These are phyloP conservation scores for Nothophoma quercina DNA, from an alignment of 2,329 filamentous ascomycete species.

Conservation along the genomic window DNA sequence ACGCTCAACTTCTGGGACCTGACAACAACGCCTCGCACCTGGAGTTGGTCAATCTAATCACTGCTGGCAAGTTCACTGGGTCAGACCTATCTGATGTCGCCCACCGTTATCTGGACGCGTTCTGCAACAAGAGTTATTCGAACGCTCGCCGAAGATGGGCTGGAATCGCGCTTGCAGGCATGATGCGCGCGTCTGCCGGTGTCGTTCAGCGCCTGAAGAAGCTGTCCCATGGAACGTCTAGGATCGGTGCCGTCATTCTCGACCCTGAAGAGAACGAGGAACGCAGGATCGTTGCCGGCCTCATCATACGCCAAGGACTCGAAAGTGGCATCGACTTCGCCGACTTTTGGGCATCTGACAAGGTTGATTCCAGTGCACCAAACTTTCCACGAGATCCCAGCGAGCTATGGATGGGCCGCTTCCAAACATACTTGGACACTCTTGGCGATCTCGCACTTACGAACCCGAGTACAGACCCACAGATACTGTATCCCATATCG, in stretches of 20 bases:
- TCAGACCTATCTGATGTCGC: constrained; percentile 22
- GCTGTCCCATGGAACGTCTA: constrained; percentile 16
- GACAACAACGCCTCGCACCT: constrained; percentile 30
- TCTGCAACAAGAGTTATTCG: constrained; percentile 31
- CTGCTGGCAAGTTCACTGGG: constrained; percentile 18
- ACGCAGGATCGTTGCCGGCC: constrained; percentile 40
- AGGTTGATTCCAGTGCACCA: constrained; percentile 28
- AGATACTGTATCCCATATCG: constrained; percentile 32
- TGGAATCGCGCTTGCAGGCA: constrained; percentile 39
- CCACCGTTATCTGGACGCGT: constrained; percentile 36
- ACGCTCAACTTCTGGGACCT: constrained; percentile 30
- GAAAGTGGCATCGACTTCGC: constrained; percentile 30
- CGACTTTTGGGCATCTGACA: constrained; percentile 39
- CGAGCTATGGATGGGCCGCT: constrained; percentile 36
- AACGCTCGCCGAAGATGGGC: constrained; percentile 38
- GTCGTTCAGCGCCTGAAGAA: constrained; percentile 27
- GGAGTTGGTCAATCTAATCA: constrained; percentile 27
- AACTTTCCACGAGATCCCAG: constrained; percentile 31
- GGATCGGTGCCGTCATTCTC: constrained; percentile 38
- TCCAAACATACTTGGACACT: constrained; percentile 39
- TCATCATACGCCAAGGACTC: constrained; percentile 39
- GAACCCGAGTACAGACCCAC: constrained; percentile 18
- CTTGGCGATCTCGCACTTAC: constrained; percentile 26
- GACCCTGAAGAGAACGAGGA: constrained; percentile 34
- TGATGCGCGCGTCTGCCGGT: constrained; percentile 29